Conservation (phyloP, 1,139 yeast genomes). For the Arxiozyma bovina region DNA sequence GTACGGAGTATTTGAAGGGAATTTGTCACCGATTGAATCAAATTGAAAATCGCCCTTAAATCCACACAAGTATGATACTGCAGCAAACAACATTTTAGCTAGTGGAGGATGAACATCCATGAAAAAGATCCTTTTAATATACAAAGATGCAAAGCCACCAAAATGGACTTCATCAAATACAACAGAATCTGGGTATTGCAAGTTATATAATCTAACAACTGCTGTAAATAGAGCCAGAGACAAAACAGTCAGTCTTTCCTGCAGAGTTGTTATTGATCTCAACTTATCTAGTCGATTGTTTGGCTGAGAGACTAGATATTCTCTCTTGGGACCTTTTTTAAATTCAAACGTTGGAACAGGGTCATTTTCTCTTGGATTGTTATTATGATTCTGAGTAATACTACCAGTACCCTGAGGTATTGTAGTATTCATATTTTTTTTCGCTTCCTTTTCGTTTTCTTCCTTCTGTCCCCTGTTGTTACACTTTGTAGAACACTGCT, state of each 20-base stretch:
- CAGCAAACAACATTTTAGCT: slow-evolving; percentile 82
- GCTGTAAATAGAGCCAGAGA: slow-evolving; percentile 47
- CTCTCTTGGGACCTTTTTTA: slow-evolving; percentile 36
- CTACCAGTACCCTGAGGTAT: background rate
- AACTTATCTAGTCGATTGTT: slow-evolving; percentile 32
- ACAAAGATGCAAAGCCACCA: slow-evolving; percentile 71
- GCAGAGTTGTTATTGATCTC: slow-evolving; percentile 31
- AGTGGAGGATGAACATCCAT: slow-evolving; percentile 95
- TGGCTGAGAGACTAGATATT: slow-evolving; percentile 38
- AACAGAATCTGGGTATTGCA: slow-evolving; percentile 65
- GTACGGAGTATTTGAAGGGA: slow-evolving; percentile 58
- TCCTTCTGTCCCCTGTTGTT: background rate
- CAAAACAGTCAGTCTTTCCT: slow-evolving; percentile 39
- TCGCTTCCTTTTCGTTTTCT: background rate
- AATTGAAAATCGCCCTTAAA: slow-evolving; percentile 70
- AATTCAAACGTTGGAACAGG: slow-evolving; percentile 38
- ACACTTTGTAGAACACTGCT: no score
- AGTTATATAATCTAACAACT: slow-evolving; percentile 49
- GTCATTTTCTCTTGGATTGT: slow-evolving; percentile 25
- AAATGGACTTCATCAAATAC: slow-evolving; percentile 91
- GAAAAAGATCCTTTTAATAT: slow-evolving; percentile 63
- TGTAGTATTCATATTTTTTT: background rate
- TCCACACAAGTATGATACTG: slow-evolving; percentile 63
- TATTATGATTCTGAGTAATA: no score
- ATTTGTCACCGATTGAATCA: slow-evolving; percentile 58